phyloP scores from a whole-genome alignment of 495 filamentous ascomycete species.

The Neurospora sp. region DNA sequence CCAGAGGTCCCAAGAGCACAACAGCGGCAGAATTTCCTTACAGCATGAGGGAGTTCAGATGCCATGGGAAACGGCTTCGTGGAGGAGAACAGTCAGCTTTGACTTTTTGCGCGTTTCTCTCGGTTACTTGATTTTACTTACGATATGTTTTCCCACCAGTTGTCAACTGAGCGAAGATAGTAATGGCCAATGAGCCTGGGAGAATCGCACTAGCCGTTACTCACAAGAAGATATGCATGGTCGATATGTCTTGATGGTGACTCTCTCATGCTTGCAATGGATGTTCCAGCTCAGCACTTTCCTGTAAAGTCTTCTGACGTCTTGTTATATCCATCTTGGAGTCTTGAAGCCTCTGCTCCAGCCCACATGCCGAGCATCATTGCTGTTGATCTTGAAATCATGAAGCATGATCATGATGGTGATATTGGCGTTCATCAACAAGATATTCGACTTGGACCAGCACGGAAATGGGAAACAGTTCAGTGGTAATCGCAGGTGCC shows the following conservation, averaged over 20 bases:
- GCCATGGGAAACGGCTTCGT: too few relatives aligned
- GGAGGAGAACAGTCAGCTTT: too few relatives aligned
- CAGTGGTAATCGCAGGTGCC: not conserved
- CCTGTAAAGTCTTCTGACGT: not conserved
- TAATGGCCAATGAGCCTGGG: constrained; percentile 28
- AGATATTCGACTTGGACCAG: not conserved
- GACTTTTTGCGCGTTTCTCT: not conserved
- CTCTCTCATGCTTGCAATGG: not conserved
- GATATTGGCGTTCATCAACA: not conserved
- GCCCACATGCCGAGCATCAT: not conserved
- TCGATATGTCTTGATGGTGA: not conserved
- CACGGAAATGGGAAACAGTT: not conserved
- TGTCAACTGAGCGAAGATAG: constrained; percentile 44
- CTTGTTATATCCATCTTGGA: not conserved
- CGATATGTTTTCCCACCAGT: constrained; percentile 21
- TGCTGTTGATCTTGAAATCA: not conserved
- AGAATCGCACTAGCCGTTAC: not conserved
- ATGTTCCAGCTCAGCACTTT: not conserved
- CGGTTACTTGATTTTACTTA: too few relatives aligned
- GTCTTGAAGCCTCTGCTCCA: not conserved
- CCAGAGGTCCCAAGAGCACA: too few relatives aligned
- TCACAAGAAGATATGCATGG: constrained; percentile 3
- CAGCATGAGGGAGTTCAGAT: too few relatives aligned
- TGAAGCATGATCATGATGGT: not conserved
- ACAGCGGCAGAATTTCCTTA: too few relatives aligned